Base-by-base conservation (phyloP, 2,329 filamentous ascomycete genomes). In the Botrytis tulipae region DNA sequence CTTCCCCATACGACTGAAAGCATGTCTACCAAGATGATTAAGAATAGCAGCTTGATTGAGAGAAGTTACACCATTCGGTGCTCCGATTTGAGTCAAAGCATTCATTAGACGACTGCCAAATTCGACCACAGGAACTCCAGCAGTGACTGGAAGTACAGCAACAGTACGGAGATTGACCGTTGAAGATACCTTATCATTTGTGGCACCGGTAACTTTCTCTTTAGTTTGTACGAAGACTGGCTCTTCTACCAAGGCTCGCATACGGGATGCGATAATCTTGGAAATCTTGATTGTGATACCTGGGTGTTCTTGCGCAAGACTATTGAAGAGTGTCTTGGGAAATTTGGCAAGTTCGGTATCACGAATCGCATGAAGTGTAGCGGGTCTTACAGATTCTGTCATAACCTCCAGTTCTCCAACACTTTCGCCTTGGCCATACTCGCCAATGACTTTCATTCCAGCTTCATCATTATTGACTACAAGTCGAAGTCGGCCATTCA, bases 201-300 rank as follows among this genome's bases (percentile, higher is more conserved):
- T 86, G 5, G 88, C 87, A 20, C 87, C 87, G 14, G 86, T 84
- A n/a, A 84, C 84, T 8, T 87, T 85, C 70, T 95, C 92, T 74
- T 89, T 89, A 14, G 87, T 86, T 71, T 90, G 86, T 57, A 91
- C 87, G 51, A 89, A 87, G 25, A 93, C 84, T 2, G 94, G 93
- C 78, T 95, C 92, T 78, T 98, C 94, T 32, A 98, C 89, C 57
- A 98, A 84, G 60, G 93, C 89, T 75, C 95, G 88, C 96, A 99
- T 98, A 4, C 96, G 90, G 51, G 95, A 94, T 0, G 96, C 96
- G 79, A 99, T 98, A 78, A 99, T 96, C 82, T 98, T 99, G 1
- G 96, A 98, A 42, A 99, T 97, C 82, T 98, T 98, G 82, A 99
- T 98, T 0, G 96, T 98, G 80, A 99, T 99, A 61, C 94, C 97